A percentile compares a stretch with the other conserved stretches of the same genome.
Evolutionary conservation across 768 basidiomycete species (phyloP).

Genomic region (Xerocomus brunneocitrinus): DNA sequence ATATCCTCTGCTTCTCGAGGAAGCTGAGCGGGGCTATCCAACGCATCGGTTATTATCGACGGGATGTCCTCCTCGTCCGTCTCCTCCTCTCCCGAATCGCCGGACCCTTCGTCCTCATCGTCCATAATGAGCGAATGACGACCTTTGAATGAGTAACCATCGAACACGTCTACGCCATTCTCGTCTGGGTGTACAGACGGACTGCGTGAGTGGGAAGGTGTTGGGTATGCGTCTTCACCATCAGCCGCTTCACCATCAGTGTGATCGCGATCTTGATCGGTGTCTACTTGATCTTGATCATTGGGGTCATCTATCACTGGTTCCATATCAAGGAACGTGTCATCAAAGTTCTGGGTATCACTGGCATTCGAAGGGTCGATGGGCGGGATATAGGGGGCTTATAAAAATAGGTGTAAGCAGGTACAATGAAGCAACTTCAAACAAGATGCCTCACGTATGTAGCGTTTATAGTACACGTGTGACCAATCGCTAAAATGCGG

Average conservation of each 20-base stretch:
- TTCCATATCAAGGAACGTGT: conserved; percentile 93
- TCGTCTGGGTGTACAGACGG: conserved; percentile 59
- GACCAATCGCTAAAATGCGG: conserved; percentile 71
- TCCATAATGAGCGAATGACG: conserved; percentile 75
- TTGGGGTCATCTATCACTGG: conserved; percentile 79
- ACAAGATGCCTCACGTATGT: conserved; percentile 64
- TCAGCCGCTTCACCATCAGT: conserved; percentile 71
- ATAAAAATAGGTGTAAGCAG: conserved; percentile 13
- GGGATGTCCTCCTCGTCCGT: conserved; percentile 38
- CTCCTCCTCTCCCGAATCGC: conserved; percentile 32
- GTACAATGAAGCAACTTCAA: conserved; percentile 5
- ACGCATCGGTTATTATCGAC: conserved; percentile 14
- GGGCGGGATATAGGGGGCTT: conserved; percentile 90
- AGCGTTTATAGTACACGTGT: conserved; percentile 90
- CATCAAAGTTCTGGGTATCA: conserved; percentile 98
- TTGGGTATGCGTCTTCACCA: conserved; percentile 72
- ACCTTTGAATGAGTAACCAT: conserved; percentile 92
- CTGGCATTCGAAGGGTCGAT: conserved; percentile 88
- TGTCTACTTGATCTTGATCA: conserved; percentile 58
- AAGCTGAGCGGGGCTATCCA: conserved; percentile 21
- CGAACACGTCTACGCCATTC: conserved; percentile 68
- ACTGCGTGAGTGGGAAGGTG: conserved; percentile 75
- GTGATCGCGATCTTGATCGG: conserved; percentile 62
- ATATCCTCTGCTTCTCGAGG: conserved; percentile 28
- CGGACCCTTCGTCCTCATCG: conserved; percentile 45